Percentiles rank a stretch among this genome's conserved stretches.
phyloP scores from a whole-genome alignment of 352 stramenopile species.

The Salisapilia sapeloensis region DNA sequence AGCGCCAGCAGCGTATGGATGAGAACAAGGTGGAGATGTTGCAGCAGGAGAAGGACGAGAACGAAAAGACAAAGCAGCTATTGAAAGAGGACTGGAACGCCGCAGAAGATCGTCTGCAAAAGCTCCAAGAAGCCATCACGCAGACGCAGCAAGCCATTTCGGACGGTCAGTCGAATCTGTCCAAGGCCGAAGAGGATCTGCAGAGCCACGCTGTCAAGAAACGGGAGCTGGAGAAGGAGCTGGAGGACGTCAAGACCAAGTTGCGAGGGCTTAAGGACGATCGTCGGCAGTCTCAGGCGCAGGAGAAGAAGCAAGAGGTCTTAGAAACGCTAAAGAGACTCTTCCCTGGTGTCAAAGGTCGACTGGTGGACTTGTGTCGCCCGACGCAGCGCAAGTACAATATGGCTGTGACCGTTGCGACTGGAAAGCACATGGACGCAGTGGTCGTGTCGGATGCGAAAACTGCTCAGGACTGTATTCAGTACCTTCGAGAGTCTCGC shows the following conservation, averaged over 20 bases:
- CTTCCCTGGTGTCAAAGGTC: slow-evolving; percentile 88
- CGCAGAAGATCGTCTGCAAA: slow-evolving; percentile 42
- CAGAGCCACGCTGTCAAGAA: slow-evolving; percentile 37
- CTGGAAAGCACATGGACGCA: slow-evolving; percentile 96
- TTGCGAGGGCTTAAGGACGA: slow-evolving; percentile 88
- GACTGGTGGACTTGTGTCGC: slow-evolving; percentile 94
- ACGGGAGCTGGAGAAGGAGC: slow-evolving; percentile 37
- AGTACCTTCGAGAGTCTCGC: slow-evolving; percentile 91
- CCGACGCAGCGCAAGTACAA: slow-evolving; percentile 94
- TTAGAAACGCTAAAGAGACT: slow-evolving; percentile 69
- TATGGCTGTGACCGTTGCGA: slow-evolving; percentile 93
- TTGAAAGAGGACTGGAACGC: slow-evolving; percentile 36
- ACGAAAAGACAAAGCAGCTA: slow-evolving; percentile 45
- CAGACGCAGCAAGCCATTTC: slow-evolving; percentile 37
- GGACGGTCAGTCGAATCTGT: slow-evolving; percentile 27
- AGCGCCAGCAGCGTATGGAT: slow-evolving; percentile 45
- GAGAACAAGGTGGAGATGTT: slow-evolving; percentile 58
- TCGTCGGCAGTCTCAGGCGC: slow-evolving; percentile 82
- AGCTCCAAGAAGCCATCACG: slow-evolving; percentile 58
- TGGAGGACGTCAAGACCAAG: slow-evolving; percentile 61
- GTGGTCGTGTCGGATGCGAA: slow-evolving; percentile 69
- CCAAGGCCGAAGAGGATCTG: slow-evolving; percentile 38
- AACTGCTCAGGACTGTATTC: slow-evolving; percentile 72
- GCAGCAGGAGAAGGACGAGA: slow-evolving; percentile 48
- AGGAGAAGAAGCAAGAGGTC: slow-evolving; percentile 62